Evolutionary conservation across 768 basidiomycete genomes (phyloP).

Genomic region (Auricularia sp.): DNA sequence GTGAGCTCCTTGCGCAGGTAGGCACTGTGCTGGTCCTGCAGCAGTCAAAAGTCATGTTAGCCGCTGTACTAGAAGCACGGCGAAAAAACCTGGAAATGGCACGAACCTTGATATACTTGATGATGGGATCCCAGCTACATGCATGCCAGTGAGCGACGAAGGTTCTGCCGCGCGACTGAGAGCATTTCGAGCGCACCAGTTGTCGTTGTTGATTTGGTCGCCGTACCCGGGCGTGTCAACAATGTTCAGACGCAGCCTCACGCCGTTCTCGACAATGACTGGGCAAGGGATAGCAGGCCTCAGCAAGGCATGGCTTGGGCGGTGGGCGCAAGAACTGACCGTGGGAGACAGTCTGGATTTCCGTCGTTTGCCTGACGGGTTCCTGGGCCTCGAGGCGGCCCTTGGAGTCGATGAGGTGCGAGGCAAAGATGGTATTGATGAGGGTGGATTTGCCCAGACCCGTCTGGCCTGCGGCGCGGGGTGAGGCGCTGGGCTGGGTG

Average conservation of each 20-base stretch:
- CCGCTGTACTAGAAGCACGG: background rate
- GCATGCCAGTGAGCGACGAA: background rate
- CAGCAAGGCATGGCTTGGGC: constrained; percentile 2
- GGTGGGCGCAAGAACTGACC: constrained; percentile 38
- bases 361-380: constrained; percentile 89
- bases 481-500: constrained; percentile 2
- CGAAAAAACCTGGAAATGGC: background rate
- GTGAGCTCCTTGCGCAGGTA: constrained; percentile 98
- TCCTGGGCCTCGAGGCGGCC: constrained; percentile 82
- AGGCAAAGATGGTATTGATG: constrained; percentile 98
- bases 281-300: background rate
- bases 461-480: constrained; percentile 68
- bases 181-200: constrained; percentile 46
- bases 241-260: constrained; percentile 89
- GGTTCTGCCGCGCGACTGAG: background rate
- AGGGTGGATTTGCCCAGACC: constrained; percentile 97
- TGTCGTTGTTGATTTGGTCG: constrained; percentile 98
- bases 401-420: constrained; percentile 96
- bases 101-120: constrained; percentile 83
- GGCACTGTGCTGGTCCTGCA: constrained; percentile 86
- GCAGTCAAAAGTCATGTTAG: constrained; percentile 7
- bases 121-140: constrained; percentile 96
- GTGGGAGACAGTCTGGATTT: constrained; percentile 91
- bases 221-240: constrained; percentile 98
- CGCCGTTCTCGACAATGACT: constrained; percentile 97